These are phyloP conservation scores for Rosa chinensis DNA, from an alignment of 306 rosid genomes.

Conservation along the genomic window DNA sequence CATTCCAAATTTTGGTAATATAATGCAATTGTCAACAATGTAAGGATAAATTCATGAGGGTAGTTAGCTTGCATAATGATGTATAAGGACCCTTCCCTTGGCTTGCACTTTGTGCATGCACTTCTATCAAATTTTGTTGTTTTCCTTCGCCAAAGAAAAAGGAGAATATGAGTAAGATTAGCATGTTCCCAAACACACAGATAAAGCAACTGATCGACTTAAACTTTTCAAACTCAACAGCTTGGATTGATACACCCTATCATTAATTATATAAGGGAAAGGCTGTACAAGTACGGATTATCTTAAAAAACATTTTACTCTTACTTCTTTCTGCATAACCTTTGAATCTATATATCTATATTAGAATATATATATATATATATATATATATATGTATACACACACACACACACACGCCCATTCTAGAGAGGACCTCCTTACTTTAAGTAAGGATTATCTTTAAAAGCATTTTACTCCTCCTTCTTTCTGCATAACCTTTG, in stretches of 20 bases:
- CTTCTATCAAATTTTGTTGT: too few relatives aligned
- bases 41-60: constrained; percentile 6
- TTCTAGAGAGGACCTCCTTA: too few relatives aligned
- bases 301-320: not conserved
- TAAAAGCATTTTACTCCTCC: too few relatives aligned
- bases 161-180: not conserved
- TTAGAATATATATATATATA: not conserved
- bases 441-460: not conserved
- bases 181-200: not conserved
- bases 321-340: not conserved
- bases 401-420: too few relatives aligned
- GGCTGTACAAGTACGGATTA: not conserved
- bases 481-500: constrained; percentile 3
- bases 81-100: not conserved
- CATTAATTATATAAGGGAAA: not conserved
- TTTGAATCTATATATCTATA: not conserved
- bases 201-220: not conserved
- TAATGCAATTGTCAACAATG: not conserved
- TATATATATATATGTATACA: too few relatives aligned
- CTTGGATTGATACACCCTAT: not conserved
- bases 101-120: too few relatives aligned
- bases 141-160: too few relatives aligned
- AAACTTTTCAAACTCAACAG: not conserved
- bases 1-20: constrained; percentile 14
- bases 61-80: not conserved